These are phyloP conservation scores for Leishmania tarentolae DNA, from an alignment of 208 protist genomes.

Conservation along the genomic window DNA sequence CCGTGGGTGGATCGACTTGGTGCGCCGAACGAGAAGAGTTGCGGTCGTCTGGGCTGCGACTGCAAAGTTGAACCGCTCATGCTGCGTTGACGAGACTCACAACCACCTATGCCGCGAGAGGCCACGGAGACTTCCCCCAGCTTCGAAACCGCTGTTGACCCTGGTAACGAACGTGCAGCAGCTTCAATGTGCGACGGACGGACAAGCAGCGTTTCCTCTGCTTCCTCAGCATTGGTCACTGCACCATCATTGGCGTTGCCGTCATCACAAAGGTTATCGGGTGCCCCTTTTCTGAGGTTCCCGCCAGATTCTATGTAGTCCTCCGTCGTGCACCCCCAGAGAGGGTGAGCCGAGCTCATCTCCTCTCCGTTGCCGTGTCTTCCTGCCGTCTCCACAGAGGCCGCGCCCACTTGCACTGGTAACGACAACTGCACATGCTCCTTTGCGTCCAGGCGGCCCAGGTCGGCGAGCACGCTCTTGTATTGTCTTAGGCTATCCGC, in stretches of 20 bases:
- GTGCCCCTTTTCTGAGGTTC: background rate
- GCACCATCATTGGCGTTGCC: background rate
- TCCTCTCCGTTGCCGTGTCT: background rate
- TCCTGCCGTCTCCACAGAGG: background rate
- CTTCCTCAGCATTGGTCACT: background rate
- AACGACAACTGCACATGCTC: constrained; percentile 16
- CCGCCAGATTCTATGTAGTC: background rate
- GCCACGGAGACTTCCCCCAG: background rate
- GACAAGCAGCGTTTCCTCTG: constrained; percentile 13
- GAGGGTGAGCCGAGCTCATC: background rate
- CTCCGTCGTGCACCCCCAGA: background rate
- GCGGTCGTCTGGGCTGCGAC: background rate
- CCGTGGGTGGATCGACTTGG: background rate
- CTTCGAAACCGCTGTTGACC: background rate
- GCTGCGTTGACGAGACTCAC: background rate
- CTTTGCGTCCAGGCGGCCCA: constrained; percentile 27
- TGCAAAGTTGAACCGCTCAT: background rate
- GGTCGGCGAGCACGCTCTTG: constrained; percentile 24
- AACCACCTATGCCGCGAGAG: background rate
- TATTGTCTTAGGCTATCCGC: constrained; percentile 31
- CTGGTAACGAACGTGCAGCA: background rate
- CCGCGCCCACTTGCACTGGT: background rate
- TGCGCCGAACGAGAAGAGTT: background rate
- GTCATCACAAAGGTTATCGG: background rate
- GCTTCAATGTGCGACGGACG: constrained; percentile 22